A percentile compares a stretch with the other conserved stretches of the same genome.
phyloP scores from a whole-genome alignment of 2,329 filamentous ascomycete species.

The Venturia carpophila region DNA sequence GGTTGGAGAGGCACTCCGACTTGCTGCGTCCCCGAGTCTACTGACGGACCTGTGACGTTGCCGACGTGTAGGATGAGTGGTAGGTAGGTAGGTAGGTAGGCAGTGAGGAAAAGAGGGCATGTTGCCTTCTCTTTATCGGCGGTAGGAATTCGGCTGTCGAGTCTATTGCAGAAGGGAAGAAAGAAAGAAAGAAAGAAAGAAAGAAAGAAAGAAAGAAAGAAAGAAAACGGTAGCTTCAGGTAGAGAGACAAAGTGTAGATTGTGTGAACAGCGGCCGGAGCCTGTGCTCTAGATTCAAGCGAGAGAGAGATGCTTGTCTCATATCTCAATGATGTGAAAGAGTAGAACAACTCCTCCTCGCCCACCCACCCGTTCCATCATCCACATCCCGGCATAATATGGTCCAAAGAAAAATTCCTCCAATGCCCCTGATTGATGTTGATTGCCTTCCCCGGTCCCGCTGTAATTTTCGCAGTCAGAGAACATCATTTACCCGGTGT shows the following conservation, averaged over 20 bases:
- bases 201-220: too few species aligned
- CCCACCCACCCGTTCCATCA: background rate
- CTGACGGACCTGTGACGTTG: too few species aligned
- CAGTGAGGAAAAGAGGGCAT: too few species aligned
- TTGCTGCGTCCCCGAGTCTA: too few species aligned
- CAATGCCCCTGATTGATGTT: background rate
- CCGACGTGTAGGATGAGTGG: too few species aligned
- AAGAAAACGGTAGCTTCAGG: too few species aligned
- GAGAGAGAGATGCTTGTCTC: background rate
- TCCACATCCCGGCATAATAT: background rate
- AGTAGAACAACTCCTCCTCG: background rate
- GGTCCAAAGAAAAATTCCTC: background rate
- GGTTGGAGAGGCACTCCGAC: too few species aligned
- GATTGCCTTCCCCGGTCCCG: background rate
- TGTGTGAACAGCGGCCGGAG: background rate
- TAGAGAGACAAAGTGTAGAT: background rate
- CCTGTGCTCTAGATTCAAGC: background rate
- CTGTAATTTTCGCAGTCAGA: background rate
- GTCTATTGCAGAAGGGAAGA: too few species aligned
- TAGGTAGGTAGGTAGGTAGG: too few species aligned
- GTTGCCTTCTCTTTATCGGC: too few species aligned
- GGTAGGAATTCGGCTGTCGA: too few species aligned
- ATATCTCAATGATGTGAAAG: background rate
- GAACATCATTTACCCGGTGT: background rate
- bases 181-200: too few species aligned